These are phyloP conservation scores for Rhizopus sp. DNA, from an alignment of 371 early-diverging fungal species.

Conservation along the genomic window DNA sequence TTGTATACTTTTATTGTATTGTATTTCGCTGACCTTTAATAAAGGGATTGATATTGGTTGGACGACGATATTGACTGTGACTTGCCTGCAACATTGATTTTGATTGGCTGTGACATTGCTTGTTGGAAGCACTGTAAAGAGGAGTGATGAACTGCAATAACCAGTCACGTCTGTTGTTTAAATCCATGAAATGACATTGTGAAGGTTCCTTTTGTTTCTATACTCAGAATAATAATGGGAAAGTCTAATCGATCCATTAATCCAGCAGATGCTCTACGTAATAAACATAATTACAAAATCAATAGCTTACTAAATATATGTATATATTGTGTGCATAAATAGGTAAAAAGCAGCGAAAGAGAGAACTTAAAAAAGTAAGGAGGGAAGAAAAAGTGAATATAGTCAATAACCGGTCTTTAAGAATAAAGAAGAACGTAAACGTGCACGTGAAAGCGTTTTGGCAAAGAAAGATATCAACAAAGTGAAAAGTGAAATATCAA, in stretches of 20 bases:
- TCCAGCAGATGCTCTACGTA: conserved; percentile 55
- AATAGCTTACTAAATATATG: background rate
- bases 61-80: no score
- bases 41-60: no score
- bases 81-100: no score
- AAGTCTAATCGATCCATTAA: conserved; percentile 51
- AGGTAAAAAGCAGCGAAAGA: conserved; percentile 68
- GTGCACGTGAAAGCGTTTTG: conserved; percentile 50
- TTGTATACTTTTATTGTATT: no score
- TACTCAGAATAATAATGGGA: conserved; percentile 28
- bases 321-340: conserved; percentile 7
- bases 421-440: conserved; percentile 67
- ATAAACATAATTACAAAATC: conserved; percentile 3
- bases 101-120: no score
- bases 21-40: no score
- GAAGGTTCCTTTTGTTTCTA: background rate
- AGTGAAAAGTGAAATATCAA: conserved; percentile 43
- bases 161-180: no score
- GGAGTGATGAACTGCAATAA: no score
- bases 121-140: no score
- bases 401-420: conserved; percentile 13
- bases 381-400: background rate
- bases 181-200: no score
- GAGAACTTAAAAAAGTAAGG: conserved; percentile 64
- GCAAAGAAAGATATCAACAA: conserved; percentile 56